Conservation (phyloP, 2,329 filamentous ascomycete genomes). For the Knufia fluminis region DNA sequence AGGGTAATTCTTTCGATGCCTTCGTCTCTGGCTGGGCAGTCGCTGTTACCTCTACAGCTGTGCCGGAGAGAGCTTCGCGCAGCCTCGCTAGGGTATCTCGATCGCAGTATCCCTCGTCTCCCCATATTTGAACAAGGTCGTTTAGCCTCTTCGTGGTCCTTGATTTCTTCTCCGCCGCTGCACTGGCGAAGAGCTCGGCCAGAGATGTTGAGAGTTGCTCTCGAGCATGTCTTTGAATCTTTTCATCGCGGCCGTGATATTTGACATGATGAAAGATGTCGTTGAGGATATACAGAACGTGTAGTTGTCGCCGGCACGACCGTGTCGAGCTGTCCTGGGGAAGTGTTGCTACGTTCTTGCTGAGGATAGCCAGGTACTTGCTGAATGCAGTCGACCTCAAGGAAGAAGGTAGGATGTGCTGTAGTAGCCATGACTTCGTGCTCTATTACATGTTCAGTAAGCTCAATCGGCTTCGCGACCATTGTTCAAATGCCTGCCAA, state of each 20-base stretch:
- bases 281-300: conserved; percentile 68
- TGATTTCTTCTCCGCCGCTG: conserved; percentile 45
- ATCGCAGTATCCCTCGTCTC: conserved; percentile 54
- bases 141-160: conserved; percentile 58
- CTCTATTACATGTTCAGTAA: conserved; percentile 48
- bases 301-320: conserved; percentile 59
- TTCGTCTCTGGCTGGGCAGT: conserved; percentile 22
- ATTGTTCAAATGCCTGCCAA: conserved; percentile 45
- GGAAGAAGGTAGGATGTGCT: conserved; percentile 59
- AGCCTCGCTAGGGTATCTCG: conserved; percentile 48
- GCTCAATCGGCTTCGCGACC: conserved; percentile 7
- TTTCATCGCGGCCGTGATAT: conserved; percentile 37
- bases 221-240: conserved; percentile 38
- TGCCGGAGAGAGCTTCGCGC: conserved; percentile 31
- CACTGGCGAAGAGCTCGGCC: conserved; percentile 52
- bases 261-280: conserved; percentile 66
- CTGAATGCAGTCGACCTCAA: conserved; percentile 58
- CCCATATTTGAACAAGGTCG: conserved; percentile 61
- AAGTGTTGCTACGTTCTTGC: conserved; percentile 46
- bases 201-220: conserved; percentile 51
- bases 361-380: conserved; percentile 65
- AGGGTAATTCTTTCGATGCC: conserved; percentile 47
- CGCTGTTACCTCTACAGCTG: conserved; percentile 3
- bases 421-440: conserved; percentile 78
- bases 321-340: conserved; percentile 26